Base-by-base conservation (phyloP, 371 early-diverging fungal species). In the Sporodiniella umbellata region DNA sequence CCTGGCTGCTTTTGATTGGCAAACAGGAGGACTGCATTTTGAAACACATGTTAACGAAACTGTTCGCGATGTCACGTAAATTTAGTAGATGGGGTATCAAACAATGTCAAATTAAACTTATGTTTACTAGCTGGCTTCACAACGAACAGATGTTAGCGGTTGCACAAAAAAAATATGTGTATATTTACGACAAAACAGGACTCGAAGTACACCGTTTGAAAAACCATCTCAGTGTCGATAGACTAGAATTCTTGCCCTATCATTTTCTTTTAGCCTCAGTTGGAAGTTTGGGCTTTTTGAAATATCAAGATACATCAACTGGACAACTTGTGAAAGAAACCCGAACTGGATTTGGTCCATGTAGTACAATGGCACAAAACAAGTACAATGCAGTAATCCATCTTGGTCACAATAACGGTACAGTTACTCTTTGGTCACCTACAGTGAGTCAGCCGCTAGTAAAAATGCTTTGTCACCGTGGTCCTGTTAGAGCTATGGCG, bases 221-320 rank as follows among this genome's bases (percentile, higher is more conserved):
- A 51, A 83, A 92, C 33, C 94, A 96, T 60, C 75, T 76, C 11
- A 89, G 92, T 59, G 88, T 88, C 21, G 87, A 81, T 60, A 78
- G 79, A 48, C 71, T 99, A 38, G 93, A 93, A 48, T 99, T 94
- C 68, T 69, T 99, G 52, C 99, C 98, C 10, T 95, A 96, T 72
- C 99, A 99, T 65, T 99, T 92, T 66, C 70, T 99, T 59, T 81
- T 99, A 28, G 86, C 86, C 33, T 78, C 93, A 11, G 80, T 92
- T 33, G 92, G 94, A 17, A 86, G 89, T 53, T 70, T 83, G 8
- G 96, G 98, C 10, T 78, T 70, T 42, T 70, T 99, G 22, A 86
- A 86, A 67, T 99, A 99, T 72, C 96, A 96, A 67, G 99, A 99
- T 65, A 92, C 93, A 37, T 96, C 96, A 1, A 96, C 93, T 24